Conservation (phyloP, 164 flowering plant genomes). For the Stephania cephalantha region DNA sequence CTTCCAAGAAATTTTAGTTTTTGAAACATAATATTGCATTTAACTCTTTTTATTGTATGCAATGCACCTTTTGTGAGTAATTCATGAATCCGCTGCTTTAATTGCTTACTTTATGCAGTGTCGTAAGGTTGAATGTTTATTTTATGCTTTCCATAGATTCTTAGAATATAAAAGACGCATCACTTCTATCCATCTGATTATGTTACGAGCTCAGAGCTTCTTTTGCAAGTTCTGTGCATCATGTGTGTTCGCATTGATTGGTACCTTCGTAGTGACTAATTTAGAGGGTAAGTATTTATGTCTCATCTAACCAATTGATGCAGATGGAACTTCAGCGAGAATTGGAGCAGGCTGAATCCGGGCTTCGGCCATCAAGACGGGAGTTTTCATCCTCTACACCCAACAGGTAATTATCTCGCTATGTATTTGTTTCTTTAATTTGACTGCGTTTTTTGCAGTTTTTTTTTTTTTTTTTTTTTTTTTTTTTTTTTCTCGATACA, state of each 20-base stretch:
- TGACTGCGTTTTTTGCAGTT: neutral
- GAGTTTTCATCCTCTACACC: conserved; percentile 62
- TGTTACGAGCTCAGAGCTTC: neutral
- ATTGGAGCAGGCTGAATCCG: conserved; percentile 79
- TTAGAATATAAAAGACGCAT: neutral
- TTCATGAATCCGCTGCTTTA: neutral
- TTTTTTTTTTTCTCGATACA: neutral
- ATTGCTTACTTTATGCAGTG: neutral
- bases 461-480: neutral
- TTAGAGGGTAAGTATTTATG: neutral
- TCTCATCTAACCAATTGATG: conserved; percentile 19
- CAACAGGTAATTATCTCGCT: conserved; percentile 35
- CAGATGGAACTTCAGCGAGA: conserved; percentile 91
- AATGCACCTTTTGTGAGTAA: neutral
- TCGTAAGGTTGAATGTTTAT: too few relatives aligned
- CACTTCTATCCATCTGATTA: neutral
- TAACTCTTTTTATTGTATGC: neutral
- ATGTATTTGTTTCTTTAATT: neutral
- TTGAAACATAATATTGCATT: neutral
- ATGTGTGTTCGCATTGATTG: neutral
- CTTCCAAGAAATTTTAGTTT: neutral
- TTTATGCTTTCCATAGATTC: neutral
- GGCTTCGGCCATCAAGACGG: conserved; percentile 63
- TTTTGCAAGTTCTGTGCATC: neutral
- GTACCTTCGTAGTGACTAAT: neutral